Evolutionary conservation across 331 rosid genomes (phyloP).

Genomic region (Rosa hybrid): DNA sequence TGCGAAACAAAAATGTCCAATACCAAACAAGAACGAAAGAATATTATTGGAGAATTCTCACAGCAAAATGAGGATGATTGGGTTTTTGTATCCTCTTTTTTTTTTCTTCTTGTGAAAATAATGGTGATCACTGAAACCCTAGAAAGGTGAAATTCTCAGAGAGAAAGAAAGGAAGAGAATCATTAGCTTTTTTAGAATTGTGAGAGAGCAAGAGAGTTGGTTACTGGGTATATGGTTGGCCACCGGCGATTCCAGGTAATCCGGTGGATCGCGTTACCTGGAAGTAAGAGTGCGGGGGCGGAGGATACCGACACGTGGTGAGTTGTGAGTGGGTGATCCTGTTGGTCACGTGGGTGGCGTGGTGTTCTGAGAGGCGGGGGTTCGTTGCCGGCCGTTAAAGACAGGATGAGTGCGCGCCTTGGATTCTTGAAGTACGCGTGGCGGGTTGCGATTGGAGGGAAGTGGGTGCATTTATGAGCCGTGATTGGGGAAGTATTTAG

Average conservation of each 20-base stretch:
- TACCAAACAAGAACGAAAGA: no score
- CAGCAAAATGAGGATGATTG: no score
- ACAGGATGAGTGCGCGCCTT: background rate
- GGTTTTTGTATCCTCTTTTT: no score
- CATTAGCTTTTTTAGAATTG: background rate
- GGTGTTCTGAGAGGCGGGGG: background rate
- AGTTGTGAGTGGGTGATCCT: constrained; percentile 16
- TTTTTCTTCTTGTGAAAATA: no score
- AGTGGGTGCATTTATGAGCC: background rate
- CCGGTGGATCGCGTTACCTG: background rate
- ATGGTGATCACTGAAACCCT: no score
- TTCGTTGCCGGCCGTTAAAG: background rate
- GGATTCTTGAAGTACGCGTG: background rate
- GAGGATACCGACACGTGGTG: constrained; percentile 39
- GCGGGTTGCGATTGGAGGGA: background rate
- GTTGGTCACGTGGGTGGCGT: constrained; percentile 18
- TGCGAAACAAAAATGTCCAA: no score
- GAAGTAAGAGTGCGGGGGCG: constrained; percentile 5
- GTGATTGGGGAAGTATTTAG: background rate
- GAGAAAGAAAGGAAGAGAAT: no score
- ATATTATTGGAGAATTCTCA: no score
- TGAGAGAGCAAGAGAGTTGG: background rate
- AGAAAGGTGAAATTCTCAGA: no score
- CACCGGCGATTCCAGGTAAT: constrained; percentile 54
- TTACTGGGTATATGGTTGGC: constrained; percentile 29